Evolutionary conservation across 345 rosid genomes (phyloP).

Genomic region (Camelina sativa): DNA sequence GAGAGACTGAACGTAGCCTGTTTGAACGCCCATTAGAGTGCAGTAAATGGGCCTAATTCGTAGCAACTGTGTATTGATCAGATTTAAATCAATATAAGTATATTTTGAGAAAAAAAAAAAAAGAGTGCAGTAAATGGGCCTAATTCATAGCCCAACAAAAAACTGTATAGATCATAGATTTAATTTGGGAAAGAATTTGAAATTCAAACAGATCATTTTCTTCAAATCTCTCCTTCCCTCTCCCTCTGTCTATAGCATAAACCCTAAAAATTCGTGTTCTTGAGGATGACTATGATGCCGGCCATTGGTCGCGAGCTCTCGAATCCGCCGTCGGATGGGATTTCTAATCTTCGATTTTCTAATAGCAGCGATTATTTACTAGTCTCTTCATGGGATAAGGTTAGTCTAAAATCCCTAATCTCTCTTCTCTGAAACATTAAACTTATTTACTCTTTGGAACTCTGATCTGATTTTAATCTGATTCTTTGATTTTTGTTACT

Average conservation of each 20-base stretch:
- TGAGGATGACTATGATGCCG: conserved; percentile 52
- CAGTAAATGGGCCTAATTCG: neutral
- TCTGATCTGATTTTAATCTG: neutral
- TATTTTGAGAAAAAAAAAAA: too few relatives aligned
- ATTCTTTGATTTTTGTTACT: neutral
- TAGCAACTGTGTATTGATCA: too few relatives aligned
- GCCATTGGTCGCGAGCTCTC: conserved; percentile 78
- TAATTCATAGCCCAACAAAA: neutral
- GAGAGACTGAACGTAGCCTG: neutral
- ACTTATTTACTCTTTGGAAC: neutral
- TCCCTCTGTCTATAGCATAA: conserved; percentile 10
- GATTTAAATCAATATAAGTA: too few relatives aligned
- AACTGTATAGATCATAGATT: neutral
- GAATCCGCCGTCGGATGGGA: conserved; percentile 89
- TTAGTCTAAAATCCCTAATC: conserved; percentile 19
- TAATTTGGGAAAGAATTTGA: conserved; percentile 12
- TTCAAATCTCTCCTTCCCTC: conserved; percentile 20
- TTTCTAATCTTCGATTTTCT: conserved; percentile 93
- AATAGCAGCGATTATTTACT: conserved; percentile 93
- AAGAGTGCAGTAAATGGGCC: neutral
- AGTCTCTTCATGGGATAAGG: conserved; percentile 99
- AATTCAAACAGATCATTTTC: conserved; percentile 28
- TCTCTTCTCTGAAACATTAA: neutral
- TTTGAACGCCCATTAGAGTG: neutral
- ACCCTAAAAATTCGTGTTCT: conserved; percentile 27